Evolutionary conservation across 106 monocot genomes (phyloP).

Genomic region (Chionographis japonica): DNA sequence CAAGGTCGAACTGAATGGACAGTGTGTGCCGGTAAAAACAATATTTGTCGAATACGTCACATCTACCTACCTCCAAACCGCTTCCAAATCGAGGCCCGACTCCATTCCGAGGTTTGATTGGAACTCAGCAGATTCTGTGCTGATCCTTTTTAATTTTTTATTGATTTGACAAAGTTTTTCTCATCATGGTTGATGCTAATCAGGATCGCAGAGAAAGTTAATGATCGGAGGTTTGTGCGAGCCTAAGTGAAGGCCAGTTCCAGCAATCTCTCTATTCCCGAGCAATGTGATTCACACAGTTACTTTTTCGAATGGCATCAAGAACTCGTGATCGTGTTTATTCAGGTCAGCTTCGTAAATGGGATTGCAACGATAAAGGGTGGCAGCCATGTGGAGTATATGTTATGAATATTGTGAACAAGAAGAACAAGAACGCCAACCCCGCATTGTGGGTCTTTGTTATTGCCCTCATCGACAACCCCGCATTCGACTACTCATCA

Average conservation of each 20-base stretch:
- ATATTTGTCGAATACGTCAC: constrained; percentile 30
- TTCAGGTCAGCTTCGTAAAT: constrained; percentile 52
- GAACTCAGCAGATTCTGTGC: too few relatives aligned
- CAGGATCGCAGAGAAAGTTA: constrained; percentile 35
- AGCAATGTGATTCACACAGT: too few relatives aligned
- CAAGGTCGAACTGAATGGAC: constrained; percentile 42
- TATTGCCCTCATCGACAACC: constrained; percentile 53
- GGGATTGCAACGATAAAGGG: constrained; percentile 41
- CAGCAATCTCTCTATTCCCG: constrained; percentile 21
- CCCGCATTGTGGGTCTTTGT: constrained; percentile 46
- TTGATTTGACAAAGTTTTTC: too few relatives aligned
- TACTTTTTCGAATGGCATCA: neutral
- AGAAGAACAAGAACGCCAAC: constrained; percentile 54
- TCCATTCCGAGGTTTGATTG: too few relatives aligned
- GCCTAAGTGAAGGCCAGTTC: constrained; percentile 51
- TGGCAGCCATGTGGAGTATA: constrained; percentile 47
- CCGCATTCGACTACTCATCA: constrained; percentile 58
- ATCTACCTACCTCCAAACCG: too few relatives aligned
- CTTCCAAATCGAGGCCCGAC: too few relatives aligned
- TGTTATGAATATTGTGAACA: constrained; percentile 35
- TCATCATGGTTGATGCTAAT: neutral
- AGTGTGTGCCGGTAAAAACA: constrained; percentile 37
- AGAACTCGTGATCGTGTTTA: neutral
- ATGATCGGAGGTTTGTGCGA: constrained; percentile 49
- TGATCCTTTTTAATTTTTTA: too few relatives aligned